These are phyloP conservation scores for Apiospora aurea DNA, from an alignment of 2,329 filamentous ascomycete genomes.

Conservation along the genomic window DNA sequence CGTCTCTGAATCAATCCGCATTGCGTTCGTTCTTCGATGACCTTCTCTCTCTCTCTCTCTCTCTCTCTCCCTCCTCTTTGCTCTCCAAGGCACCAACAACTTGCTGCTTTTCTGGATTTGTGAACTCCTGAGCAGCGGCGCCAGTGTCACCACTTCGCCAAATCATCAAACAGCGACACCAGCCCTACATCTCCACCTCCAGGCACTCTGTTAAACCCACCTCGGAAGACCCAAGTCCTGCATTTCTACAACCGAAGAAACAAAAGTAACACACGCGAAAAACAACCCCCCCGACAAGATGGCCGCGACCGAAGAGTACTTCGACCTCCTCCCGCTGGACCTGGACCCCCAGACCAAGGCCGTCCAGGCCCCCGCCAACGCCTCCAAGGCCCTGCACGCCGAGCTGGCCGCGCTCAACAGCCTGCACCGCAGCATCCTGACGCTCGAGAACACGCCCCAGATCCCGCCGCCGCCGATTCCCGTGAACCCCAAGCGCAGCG, in stretches of 20 bases:
- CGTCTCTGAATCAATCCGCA: neutral
- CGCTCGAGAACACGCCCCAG: constrained; percentile 65
- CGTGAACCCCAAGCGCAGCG: constrained; percentile 90
- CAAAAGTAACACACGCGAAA: neutral
- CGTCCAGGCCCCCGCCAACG: constrained; percentile 58
- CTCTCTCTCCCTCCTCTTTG: neutral
- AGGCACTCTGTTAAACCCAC: neutral
- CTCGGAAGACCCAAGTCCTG: neutral
- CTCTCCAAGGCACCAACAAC: neutral
- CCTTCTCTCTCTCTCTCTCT: neutral
- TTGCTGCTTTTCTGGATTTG: neutral
- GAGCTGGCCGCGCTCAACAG: constrained; percentile 79
- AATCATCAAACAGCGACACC: neutral
- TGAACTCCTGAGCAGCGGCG: neutral
- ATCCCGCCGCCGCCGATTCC: constrained; percentile 87
- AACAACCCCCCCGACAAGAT: neutral
- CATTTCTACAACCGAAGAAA: neutral
- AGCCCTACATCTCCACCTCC: neutral
- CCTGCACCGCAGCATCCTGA: constrained; percentile 77
- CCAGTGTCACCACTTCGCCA: too few relatives aligned
- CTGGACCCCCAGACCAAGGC: constrained; percentile 85
- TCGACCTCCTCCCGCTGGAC: constrained; percentile 81
- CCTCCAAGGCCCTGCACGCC: constrained; percentile 60
- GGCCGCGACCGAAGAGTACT: constrained; percentile 53
- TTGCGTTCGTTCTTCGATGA: neutral